Percentiles rank a stretch among this genome's conserved stretches.
Conservation (phyloP, 495 filamentous ascomycete species). For the Friedmanniomyces simplex region DNA sequence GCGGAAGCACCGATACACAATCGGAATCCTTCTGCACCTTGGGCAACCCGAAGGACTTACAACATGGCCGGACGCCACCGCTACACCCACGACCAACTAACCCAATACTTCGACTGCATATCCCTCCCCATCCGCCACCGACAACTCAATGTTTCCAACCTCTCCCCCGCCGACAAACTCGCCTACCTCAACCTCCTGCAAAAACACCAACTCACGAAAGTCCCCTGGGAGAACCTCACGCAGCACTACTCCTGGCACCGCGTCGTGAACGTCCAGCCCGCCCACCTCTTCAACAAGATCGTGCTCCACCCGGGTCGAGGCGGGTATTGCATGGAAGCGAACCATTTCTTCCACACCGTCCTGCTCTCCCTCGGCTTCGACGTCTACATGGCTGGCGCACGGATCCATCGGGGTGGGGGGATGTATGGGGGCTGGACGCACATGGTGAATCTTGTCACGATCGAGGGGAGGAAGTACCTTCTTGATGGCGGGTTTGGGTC, state of each 20-base stretch:
- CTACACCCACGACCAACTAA: conserved; percentile 14
- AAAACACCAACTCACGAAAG: conserved; percentile 29
- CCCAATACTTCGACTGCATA: conserved; percentile 25
- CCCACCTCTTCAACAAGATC: conserved; percentile 54
- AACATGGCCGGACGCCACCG: background rate
- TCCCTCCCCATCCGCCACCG: conserved; percentile 20
- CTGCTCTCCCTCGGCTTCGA: conserved; percentile 53
- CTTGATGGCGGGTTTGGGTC: conserved; percentile 64
- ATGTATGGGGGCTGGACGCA: conserved; percentile 42
- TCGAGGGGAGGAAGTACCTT: conserved; percentile 41
- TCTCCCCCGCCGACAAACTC: conserved; percentile 3
- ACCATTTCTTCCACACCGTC: conserved; percentile 53
- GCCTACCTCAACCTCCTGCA: conserved; percentile 6
- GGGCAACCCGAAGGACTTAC: too few relatives aligned
- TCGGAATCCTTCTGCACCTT: too few relatives aligned
- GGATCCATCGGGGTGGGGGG: conserved; percentile 12
- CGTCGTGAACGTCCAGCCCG: conserved; percentile 43
- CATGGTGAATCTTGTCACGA: conserved; percentile 56
- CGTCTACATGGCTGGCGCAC: conserved; percentile 22
- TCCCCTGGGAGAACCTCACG: conserved; percentile 62
- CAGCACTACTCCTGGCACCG: conserved; percentile 47
- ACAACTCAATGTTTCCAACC: conserved; percentile 13
- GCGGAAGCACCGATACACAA: too few relatives aligned
- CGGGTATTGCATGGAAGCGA: conserved; percentile 71
- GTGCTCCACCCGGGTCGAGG: conserved; percentile 46